These are phyloP conservation scores for Pyrenochaeta sp. DNA, from an alignment of 2,329 filamentous ascomycete species.

Conservation along the genomic window DNA sequence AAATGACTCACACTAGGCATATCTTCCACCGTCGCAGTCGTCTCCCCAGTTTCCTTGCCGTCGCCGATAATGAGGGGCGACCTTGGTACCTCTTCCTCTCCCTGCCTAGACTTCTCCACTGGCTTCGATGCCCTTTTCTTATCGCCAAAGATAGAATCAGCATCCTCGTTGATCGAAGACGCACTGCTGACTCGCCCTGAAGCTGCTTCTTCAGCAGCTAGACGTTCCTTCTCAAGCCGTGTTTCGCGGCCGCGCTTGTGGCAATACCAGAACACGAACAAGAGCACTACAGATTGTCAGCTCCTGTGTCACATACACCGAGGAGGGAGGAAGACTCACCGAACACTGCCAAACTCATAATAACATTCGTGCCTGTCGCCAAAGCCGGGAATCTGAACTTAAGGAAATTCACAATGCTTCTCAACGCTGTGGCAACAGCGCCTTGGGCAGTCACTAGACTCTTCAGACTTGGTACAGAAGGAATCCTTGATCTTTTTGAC, in stretches of 20 bases:
- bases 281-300: constrained; percentile 65
- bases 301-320: neutral
- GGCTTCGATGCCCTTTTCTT: constrained; percentile 23
- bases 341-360: constrained; percentile 89
- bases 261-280: constrained; percentile 98
- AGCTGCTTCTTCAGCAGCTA: constrained; percentile 44
- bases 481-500: constrained; percentile 64
- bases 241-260: constrained; percentile 92
- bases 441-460: constrained; percentile 86
- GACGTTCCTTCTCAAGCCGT: constrained; percentile 71
- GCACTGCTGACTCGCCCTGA: constrained; percentile 39
- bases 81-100: constrained; percentile 20
- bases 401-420: constrained; percentile 88
- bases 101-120: constrained; percentile 7
- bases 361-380: constrained; percentile 82
- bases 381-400: constrained; percentile 90
- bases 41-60: constrained; percentile 28
- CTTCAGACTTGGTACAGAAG: constrained; percentile 72
- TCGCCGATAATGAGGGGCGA: constrained; percentile 43
- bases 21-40: constrained; percentile 38
- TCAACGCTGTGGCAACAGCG: constrained; percentile 83
- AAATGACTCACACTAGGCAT: constrained; percentile 48
- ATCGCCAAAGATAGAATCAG: constrained; percentile 40
- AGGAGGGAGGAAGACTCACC: constrained; percentile 67
- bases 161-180: constrained; percentile 41